phyloP scores from a whole-genome alignment of 345 rosid genomes.

The Lumnitzera littorea region DNA sequence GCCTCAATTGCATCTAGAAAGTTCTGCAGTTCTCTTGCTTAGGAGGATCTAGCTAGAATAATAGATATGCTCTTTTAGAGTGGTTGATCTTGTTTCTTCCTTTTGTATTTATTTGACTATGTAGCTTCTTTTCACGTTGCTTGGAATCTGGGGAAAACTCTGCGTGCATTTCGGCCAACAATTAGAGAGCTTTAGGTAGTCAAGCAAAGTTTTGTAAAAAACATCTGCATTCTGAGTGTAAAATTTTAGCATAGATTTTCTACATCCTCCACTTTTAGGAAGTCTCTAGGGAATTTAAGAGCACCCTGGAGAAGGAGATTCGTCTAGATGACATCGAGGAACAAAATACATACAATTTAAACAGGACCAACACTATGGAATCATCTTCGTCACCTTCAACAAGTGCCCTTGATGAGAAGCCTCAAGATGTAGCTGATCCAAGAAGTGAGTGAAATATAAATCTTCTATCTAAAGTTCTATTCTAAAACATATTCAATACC shows the following conservation, averaged over 20 bases:
- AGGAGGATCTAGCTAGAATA: background rate
- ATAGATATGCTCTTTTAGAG: background rate
- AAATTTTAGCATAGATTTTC: background rate
- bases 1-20: too few relatives aligned
- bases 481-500: too few relatives aligned
- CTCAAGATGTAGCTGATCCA: constrained; percentile 30
- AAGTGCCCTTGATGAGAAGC: constrained; percentile 22
- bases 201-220: background rate
- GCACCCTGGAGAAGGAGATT: constrained; percentile 85
- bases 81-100: background rate
- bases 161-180: constrained; percentile 83
- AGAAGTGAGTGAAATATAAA: constrained; percentile 53
- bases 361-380: constrained; percentile 20
- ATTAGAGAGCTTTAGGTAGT: constrained; percentile 88
- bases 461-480: background rate
- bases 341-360: constrained; percentile 34
- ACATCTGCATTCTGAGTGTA: background rate
- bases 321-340: constrained; percentile 60
- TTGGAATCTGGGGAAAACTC: constrained; percentile 81
- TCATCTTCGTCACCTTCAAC: constrained; percentile 29
- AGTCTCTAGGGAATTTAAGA: constrained; percentile 92
- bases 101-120: background rate
- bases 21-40: too few relatives aligned
- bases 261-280: constrained; percentile 38
- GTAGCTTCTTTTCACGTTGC: constrained; percentile 62